phyloP scores from a whole-genome alignment of 2,329 filamentous ascomycete genomes.

The Fusarium euwallaceae region DNA sequence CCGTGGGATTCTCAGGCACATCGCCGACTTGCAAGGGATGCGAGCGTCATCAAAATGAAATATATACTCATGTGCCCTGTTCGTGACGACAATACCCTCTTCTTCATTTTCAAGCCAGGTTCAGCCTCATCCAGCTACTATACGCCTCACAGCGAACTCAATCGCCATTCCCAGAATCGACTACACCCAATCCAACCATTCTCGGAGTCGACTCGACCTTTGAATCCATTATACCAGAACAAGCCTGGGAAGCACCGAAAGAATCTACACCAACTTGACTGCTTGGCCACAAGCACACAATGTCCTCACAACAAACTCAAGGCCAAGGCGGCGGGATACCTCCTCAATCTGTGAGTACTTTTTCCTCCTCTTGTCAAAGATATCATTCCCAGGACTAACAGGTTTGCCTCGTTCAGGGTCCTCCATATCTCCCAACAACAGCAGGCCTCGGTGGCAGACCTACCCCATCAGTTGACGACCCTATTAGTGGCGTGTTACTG shows the following conservation, averaged over 20 bases:
- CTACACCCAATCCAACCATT: neutral
- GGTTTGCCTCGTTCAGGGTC: slow-evolving; percentile 44
- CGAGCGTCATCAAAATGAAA: neutral
- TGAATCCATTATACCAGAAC: neutral
- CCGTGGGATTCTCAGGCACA: neutral
- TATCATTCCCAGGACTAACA: slow-evolving; percentile 11
- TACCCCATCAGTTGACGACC: slow-evolving; percentile 69
- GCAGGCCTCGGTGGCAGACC: slow-evolving; percentile 72
- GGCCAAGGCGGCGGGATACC: slow-evolving; percentile 19
- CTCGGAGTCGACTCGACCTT: neutral
- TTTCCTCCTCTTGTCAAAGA: neutral
- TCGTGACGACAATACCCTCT: neutral
- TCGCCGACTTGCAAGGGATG: neutral
- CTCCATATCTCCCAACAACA: slow-evolving; percentile 55
- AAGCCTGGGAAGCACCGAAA: neutral
- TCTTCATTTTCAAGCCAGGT: slow-evolving; percentile 4
- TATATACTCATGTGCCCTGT: slow-evolving; percentile 1
- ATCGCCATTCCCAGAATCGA: neutral
- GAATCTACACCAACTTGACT: neutral
- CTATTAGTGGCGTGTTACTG: slow-evolving; percentile 74
- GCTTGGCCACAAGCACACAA: slow-evolving; percentile 3
- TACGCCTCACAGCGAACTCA: neutral
- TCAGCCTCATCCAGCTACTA: neutral
- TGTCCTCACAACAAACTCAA: slow-evolving; percentile 28
- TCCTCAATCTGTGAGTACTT: slow-evolving; percentile 30